Conservation (phyloP, 2,329 filamentous ascomycete genomes). For the Parafenestella ontariensis region DNA sequence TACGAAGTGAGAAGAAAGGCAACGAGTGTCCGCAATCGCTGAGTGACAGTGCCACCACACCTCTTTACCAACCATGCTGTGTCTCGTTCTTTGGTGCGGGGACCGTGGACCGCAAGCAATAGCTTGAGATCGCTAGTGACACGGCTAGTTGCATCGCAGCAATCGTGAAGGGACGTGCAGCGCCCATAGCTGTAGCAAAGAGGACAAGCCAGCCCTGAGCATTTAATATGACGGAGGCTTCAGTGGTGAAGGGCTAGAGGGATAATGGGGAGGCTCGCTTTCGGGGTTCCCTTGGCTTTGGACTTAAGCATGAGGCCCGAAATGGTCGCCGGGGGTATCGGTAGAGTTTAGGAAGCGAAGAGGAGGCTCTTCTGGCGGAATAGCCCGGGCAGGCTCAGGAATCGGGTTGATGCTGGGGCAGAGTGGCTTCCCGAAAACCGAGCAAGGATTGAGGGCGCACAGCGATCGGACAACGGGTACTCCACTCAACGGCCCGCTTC, state of each 20-base stretch:
- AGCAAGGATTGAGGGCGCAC: constrained; percentile 18
- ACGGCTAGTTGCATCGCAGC: too few relatives aligned
- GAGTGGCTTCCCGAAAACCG: constrained; percentile 13
- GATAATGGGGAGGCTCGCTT: constrained; percentile 1
- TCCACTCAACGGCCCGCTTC: constrained; percentile 17
- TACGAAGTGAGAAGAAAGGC: constrained; percentile 1
- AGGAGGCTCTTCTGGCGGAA: background rate
- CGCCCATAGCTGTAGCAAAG: background rate
- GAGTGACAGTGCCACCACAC: constrained; percentile 11
- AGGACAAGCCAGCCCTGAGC: constrained; percentile 1
- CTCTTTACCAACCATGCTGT: constrained; percentile 18
- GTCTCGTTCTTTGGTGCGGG: background rate
- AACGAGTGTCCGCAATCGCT: constrained; percentile 13
- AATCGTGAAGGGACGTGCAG: background rate
- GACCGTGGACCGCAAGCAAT: background rate
- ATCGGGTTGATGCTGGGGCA: constrained; percentile 9
- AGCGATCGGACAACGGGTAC: constrained; percentile 13
- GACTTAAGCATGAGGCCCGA: background rate
- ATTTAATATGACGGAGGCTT: background rate
- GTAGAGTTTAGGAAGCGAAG: background rate
- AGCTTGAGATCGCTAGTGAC: background rate
- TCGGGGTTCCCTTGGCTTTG: background rate
- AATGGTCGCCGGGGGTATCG: background rate
- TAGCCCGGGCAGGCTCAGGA: background rate
- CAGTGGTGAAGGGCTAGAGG: background rate